These are phyloP conservation scores for Rhodotorula taiwanensis DNA, from an alignment of 768 basidiomycete species.

Conservation along the genomic window DNA sequence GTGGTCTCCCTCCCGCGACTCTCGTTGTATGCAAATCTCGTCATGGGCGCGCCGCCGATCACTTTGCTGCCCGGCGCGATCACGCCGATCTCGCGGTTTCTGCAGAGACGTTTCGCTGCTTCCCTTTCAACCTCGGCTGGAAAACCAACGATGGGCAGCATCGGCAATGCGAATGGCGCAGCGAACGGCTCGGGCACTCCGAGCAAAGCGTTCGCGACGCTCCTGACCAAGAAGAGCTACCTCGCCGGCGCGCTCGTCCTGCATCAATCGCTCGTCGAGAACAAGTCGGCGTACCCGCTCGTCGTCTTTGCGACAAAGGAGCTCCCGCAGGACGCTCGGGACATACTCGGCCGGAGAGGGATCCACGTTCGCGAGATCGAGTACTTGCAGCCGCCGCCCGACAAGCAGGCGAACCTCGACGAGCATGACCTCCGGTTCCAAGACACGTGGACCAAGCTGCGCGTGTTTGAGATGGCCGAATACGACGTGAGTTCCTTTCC, in stretches of 20 bases:
- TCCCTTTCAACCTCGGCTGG: too few species aligned
- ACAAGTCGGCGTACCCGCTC: constrained; percentile 63
- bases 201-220: constrained; percentile 55
- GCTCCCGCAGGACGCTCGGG: constrained; percentile 53
- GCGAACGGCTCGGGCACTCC: too few species aligned
- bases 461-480: constrained; percentile 45
- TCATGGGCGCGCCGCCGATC: too few species aligned
- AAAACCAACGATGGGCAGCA: too few species aligned
- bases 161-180: too few species aligned
- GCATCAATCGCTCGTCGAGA: constrained; percentile 53
- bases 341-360: constrained; percentile 52
- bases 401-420: constrained; percentile 22
- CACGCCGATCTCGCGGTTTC: too few species aligned
- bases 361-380: constrained; percentile 60
- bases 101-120: too few species aligned
- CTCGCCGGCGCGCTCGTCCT: constrained; percentile 60
- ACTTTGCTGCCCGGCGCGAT: too few species aligned
- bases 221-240: constrained; percentile 63
- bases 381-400: constrained; percentile 51
- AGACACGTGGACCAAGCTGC: constrained; percentile 61
- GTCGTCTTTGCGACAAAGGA: constrained; percentile 66
- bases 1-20: too few species aligned
- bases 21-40: too few species aligned
- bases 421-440: constrained; percentile 49
- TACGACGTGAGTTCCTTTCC: constrained; percentile 42